Conservation (phyloP, 768 basidiomycete genomes). For the Rhodosporidiobolus odoratus region DNA sequence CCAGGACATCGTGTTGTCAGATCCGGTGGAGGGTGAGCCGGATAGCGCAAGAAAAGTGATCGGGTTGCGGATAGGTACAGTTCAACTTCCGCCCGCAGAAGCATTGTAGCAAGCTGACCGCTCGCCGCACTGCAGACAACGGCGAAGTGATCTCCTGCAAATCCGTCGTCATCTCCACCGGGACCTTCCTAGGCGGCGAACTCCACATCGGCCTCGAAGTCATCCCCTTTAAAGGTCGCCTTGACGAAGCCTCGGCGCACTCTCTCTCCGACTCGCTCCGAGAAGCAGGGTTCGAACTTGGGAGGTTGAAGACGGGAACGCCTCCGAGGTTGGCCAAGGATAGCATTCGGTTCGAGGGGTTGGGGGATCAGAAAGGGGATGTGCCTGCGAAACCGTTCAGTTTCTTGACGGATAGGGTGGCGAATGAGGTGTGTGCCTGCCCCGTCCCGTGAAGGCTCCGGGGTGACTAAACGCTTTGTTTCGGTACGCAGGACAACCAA, state of each 20-base stretch:
- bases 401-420: conserved; percentile 62
- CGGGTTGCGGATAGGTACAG: conserved; percentile 29
- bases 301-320: conserved; percentile 73
- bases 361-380: conserved; percentile 66
- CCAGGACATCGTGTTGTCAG: conserved; percentile 57
- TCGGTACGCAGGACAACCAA: conserved; percentile 60
- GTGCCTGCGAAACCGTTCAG: conserved; percentile 65
- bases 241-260: conserved; percentile 47
- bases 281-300: conserved; percentile 71
- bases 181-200: conserved; percentile 84
- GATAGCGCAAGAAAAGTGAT: conserved; percentile 2
- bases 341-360: conserved; percentile 63
- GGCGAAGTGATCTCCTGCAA: conserved; percentile 71
- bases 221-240: conserved; percentile 38
- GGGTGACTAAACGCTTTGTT: background rate
- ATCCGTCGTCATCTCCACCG: conserved; percentile 80
- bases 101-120: background rate
- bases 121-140: conserved; percentile 52
- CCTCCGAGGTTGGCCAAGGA: conserved; percentile 69
- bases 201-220: conserved; percentile 63
- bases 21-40: conserved; percentile 36
- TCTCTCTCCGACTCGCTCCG: conserved; percentile 72
- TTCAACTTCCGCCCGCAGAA: background rate
- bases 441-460: conserved; percentile 5
- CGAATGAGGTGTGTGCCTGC: conserved; percentile 59